Percentiles rank a stretch among this genome's conserved stretches.
Conservation (phyloP, 495 filamentous ascomycete species). For the Geoglossum glabrum region DNA sequence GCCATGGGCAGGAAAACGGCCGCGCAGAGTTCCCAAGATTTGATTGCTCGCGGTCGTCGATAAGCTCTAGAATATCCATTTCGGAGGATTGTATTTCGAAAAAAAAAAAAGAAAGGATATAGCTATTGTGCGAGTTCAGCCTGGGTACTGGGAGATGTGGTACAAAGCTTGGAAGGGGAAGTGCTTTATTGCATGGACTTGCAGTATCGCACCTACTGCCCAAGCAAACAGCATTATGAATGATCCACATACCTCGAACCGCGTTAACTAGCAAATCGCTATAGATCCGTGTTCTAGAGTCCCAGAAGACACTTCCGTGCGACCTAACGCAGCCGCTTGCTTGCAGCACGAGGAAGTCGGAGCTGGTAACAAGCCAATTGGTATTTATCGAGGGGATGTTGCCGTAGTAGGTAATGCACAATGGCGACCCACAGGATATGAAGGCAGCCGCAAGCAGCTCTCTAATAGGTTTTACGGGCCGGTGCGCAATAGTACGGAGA, state of each 20-base stretch:
- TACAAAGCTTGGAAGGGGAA: not conserved
- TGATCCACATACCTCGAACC: not conserved
- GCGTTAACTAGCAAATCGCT: not conserved
- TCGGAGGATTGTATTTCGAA: not conserved
- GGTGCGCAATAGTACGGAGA: not conserved
- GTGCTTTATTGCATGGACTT: not conserved
- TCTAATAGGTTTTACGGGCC: not conserved
- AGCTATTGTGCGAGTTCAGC: not conserved
- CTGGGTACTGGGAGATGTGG: not conserved
- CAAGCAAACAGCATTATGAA: not conserved
- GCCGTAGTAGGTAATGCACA: not conserved
- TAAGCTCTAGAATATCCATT: constrained; percentile 20
- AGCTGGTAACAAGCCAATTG: not conserved
- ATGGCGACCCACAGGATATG: not conserved
- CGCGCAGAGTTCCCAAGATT: constrained; percentile 14
- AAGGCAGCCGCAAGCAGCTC: not conserved
- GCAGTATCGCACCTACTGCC: not conserved
- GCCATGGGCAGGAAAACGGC: constrained; percentile 15
- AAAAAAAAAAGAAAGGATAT: not conserved
- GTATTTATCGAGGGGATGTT: not conserved
- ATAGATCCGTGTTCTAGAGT: not conserved
- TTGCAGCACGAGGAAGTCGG: not conserved
- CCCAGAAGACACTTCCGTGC: not conserved
- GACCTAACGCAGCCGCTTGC: not conserved
- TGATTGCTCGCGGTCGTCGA: constrained; percentile 18